These are phyloP conservation scores for Drechslerella stenobrocha DNA, from an alignment of 2,329 filamentous ascomycete species.

Conservation along the genomic window DNA sequence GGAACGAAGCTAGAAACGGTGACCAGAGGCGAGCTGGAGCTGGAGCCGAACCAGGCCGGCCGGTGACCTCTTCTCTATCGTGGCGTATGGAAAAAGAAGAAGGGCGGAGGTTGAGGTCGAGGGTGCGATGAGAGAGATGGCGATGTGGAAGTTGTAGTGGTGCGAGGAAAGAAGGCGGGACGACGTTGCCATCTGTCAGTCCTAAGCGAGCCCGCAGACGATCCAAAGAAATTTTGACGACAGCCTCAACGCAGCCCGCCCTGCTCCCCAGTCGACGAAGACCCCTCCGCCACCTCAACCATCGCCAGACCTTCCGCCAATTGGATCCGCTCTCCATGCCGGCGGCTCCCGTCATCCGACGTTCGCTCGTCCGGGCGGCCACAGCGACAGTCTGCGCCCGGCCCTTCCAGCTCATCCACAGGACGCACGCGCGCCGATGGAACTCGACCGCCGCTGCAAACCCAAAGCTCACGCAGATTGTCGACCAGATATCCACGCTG, in stretches of 20 bases:
- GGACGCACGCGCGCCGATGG: conserved; percentile 59
- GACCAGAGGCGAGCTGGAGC: too few species aligned
- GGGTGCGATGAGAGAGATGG: too few species aligned
- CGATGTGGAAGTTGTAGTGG: conserved; percentile 1
- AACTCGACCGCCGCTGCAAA: conserved; percentile 80
- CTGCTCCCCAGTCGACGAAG: neutral
- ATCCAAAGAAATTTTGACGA: conserved; percentile 42
- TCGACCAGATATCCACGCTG: conserved; percentile 98
- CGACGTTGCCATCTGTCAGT: conserved; percentile 2
- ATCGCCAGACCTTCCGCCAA: conserved; percentile 23
- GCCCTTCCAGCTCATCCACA: conserved; percentile 28
- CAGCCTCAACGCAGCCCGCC: neutral
- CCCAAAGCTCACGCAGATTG: conserved; percentile 91
- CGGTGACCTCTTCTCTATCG: too few species aligned
- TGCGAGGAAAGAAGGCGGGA: conserved; percentile 1
- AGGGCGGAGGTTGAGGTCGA: too few species aligned
- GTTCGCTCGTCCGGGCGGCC: conserved; percentile 34
- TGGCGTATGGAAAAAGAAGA: too few species aligned
- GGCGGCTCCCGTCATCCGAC: conserved; percentile 42
- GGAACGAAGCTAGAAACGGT: neutral
- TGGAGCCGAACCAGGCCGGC: too few species aligned
- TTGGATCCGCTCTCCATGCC: conserved; percentile 34
- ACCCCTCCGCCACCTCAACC: neutral
- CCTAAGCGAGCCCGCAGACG: conserved; percentile 24
- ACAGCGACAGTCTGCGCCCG: conserved; percentile 14